Evolutionary conservation across 2,329 filamentous ascomycete species (phyloP), one percentile per base, ranked within the genome.

Genomic region (Penicillium sp.): DNA sequence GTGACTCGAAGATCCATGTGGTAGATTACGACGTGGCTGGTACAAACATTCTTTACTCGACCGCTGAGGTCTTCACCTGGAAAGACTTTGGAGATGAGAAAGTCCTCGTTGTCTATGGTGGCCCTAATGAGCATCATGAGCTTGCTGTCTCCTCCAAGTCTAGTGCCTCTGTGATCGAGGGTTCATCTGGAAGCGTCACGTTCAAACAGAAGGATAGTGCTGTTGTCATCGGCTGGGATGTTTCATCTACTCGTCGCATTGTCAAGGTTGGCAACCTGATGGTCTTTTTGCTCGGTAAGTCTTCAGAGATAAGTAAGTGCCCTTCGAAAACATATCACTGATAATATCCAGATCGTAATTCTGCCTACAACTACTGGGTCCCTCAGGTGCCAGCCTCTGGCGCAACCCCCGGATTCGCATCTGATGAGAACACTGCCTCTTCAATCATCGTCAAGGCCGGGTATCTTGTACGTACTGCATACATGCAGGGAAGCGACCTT

Each of bases 31-130:
- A 73, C 49, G 62, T 77, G 42, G 65, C 67, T 3, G 71, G 70
- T 9, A 72, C 63, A 0, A 74, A 72, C 21, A 57, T 77, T 29
- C 57, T 76, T 8, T 77, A 77, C 56, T 76, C 74, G 0, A 74
- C 74, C 12, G 74, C 71, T 5, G 74, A 77, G 44, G 64, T 77
- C 9, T 76, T 76, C 44, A 77, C 74, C 9, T 77, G 74, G 74
- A 86, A 89, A 67, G 78, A 81, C 47, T 84, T 86, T 53, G 76
- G 75, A 0, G 72, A 79, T 36, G 81, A 79, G 66, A 85, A 82
- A 13, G 65, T 73, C 5, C 66, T 77, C 4, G 61, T 76, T 13
- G 29, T 77, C 7, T 77, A 76, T 42, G 74, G 74, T 18, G 72
- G 68, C 15, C 51, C 62, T 18, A 65, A 59, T 2, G 74, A 76